A percentile compares a stretch with the other conserved stretches of the same genome.
Evolutionary conservation across 2,329 filamentous ascomycete genomes (phyloP).

Genomic region (Phialocephala sp.): DNA sequence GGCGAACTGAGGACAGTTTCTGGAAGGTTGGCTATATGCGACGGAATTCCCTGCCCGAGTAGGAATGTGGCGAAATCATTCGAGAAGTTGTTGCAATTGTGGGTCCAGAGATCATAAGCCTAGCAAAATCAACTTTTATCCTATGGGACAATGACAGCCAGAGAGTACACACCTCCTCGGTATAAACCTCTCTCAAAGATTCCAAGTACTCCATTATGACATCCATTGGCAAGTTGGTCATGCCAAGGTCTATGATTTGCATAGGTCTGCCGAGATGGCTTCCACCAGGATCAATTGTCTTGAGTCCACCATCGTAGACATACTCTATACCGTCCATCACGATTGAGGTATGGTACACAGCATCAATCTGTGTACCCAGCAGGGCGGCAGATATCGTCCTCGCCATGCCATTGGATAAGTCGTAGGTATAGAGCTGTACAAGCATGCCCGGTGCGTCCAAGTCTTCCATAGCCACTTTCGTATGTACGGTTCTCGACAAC

Average conservation of each 20-base stretch:
- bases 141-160: background rate
- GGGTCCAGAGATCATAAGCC: slow-evolving; percentile 86
- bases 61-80: slow-evolving; percentile 92
- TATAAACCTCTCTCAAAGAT: slow-evolving; percentile 82
- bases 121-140: slow-evolving; percentile 43
- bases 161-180: slow-evolving; percentile 63
- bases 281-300: slow-evolving; percentile 77
- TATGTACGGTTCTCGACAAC: background rate
- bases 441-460: slow-evolving; percentile 59
- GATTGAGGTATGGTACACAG: slow-evolving; percentile 93
- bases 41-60: slow-evolving; percentile 85
- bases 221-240: slow-evolving; percentile 78
- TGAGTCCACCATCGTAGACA: slow-evolving; percentile 86
- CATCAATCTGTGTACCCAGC: slow-evolving; percentile 78
- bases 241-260: slow-evolving; percentile 75
- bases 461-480: background rate
- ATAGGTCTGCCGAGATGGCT: slow-evolving; percentile 89
- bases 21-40: slow-evolving; percentile 84
- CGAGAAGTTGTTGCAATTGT: slow-evolving; percentile 98
- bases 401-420: slow-evolving; percentile 67
- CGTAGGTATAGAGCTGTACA: slow-evolving; percentile 78
- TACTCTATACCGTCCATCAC: slow-evolving; percentile 87
- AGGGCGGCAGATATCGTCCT: slow-evolving; percentile 57
- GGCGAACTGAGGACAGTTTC: slow-evolving; percentile 84
- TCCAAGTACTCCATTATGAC: slow-evolving; percentile 87